Evolutionary conservation across 768 basidiomycete genomes (phyloP).

Genomic region (Hydnum rufescens): DNA sequence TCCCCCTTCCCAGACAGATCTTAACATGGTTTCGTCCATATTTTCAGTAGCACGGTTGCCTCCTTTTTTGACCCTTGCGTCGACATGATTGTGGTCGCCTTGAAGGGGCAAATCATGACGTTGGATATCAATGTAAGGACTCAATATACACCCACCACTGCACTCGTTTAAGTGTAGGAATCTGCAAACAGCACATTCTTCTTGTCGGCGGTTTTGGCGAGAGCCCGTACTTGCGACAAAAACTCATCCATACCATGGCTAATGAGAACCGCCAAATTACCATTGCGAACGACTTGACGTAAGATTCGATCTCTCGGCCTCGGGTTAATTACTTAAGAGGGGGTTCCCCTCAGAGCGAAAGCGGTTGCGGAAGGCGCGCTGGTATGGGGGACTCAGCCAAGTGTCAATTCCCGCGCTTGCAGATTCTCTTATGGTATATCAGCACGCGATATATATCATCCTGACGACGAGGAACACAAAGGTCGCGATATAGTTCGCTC

Average conservation of each 20-base stretch:
- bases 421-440: no score
- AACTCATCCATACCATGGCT: neutral
- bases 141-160: neutral
- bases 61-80: neutral
- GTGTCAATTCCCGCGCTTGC: no score
- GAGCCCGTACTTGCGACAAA: neutral
- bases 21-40: neutral
- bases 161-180: neutral
- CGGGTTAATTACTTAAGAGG: neutral
- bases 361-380: constrained; percentile 71
- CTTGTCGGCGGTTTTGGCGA: constrained; percentile 4
- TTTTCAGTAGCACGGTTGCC: neutral
- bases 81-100: neutral
- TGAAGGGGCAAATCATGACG: neutral
- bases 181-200: neutral
- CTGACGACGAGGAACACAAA: no score
- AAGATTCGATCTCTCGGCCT: neutral
- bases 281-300: neutral
- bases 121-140: neutral
- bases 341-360: constrained; percentile 35
- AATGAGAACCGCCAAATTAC: neutral
- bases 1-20: neutral
- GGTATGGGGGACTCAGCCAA: no score
- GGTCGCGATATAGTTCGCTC: no score
- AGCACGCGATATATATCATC: no score